Conservation (phyloP, 2,329 filamentous ascomycete genomes). For the Botryotinia narcissicola region DNA sequence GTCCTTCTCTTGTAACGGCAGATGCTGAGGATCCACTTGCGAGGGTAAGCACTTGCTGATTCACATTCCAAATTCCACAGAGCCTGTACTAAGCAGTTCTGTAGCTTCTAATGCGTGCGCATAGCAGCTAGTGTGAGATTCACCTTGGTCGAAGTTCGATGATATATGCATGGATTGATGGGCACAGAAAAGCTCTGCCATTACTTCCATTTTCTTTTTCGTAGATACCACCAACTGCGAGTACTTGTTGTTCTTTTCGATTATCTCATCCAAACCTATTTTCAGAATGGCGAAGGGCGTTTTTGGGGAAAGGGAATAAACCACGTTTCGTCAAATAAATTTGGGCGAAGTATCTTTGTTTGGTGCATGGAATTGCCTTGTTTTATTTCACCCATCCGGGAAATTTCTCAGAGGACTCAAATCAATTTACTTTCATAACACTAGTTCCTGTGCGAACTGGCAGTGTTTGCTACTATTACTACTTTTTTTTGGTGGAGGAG, state of each 20-base stretch:
- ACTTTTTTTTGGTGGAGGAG: constrained; percentile 3
- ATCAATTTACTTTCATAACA: constrained; percentile 12
- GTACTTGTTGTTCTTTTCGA: constrained; percentile 16
- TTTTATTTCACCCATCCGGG: constrained; percentile 3
- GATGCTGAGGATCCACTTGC: constrained; percentile 54
- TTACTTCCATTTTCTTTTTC: constrained; percentile 19
- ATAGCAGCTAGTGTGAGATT: constrained; percentile 31
- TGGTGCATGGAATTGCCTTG: constrained; percentile 18
- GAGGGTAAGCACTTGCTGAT: constrained; percentile 33
- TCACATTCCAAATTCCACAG: constrained; percentile 14
- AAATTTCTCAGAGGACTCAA: not conserved
- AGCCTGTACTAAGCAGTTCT: constrained; percentile 26
- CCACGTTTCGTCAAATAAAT: constrained; percentile 16
- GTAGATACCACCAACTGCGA: constrained; percentile 23
- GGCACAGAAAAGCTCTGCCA: constrained; percentile 11
- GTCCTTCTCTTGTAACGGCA: constrained; percentile 59
- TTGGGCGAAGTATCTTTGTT: not conserved
- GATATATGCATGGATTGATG: constrained; percentile 15
- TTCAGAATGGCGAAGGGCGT: constrained; percentile 18
- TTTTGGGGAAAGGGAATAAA: constrained; percentile 17
- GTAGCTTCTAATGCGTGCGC: constrained; percentile 40
- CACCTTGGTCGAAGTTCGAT: constrained; percentile 1
- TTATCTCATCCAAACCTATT: constrained; percentile 17
- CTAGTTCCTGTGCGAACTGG: constrained; percentile 12
- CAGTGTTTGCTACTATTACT: constrained; percentile 22